Base-by-base conservation (phyloP, 331 rosid species). In the Prunus yedoensis region DNA sequence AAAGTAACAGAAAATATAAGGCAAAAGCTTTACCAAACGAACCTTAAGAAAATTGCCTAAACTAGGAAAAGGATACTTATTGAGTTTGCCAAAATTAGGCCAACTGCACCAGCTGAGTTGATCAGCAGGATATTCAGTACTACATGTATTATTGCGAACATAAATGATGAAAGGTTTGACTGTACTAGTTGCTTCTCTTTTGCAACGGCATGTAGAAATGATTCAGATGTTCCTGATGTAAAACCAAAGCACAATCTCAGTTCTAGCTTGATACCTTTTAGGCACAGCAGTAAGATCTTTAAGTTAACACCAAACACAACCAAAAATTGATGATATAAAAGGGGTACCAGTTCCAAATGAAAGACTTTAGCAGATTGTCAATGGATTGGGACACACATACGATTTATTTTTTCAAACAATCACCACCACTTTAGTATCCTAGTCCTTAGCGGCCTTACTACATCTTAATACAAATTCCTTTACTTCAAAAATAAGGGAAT, bases 141-240 rank as follows among this genome's bases (percentile, higher is more conserved):
- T 78, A 94, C 60, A 68, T 93, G 88, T 80, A 94, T 89, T 74
- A 90, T 15, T 30, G 97, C 89, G 83, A 94, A 92, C 66, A 86
- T 66, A 67, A 92, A 85, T 77, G 93, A 83, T 43, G 90, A 87
- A 84, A 87, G 89, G 85, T 94, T 94, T 73, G 96, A 90, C 68
- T 79, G 90, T 82, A 88, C 86, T 71, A 94, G 96, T 78, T 94
- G 92, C 77, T 81, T 84, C 81, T 92, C 96, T 12, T 86, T 84
- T 74, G 97, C 96, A 80, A 92, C 96, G 20, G 99, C 97, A 62
- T 94, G 97, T 70, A 94, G 83, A 82, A 94, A 94, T 54, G 97
- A 87, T 85, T 94, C 99, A 70, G 99, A 92, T 49, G 97, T 94
- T 82, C 99, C 97, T 92, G 90, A 79, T 75, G 75, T 51, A 77